phyloP scores from a whole-genome alignment of 768 basidiomycete species.

The Boletus subparvulus region DNA sequence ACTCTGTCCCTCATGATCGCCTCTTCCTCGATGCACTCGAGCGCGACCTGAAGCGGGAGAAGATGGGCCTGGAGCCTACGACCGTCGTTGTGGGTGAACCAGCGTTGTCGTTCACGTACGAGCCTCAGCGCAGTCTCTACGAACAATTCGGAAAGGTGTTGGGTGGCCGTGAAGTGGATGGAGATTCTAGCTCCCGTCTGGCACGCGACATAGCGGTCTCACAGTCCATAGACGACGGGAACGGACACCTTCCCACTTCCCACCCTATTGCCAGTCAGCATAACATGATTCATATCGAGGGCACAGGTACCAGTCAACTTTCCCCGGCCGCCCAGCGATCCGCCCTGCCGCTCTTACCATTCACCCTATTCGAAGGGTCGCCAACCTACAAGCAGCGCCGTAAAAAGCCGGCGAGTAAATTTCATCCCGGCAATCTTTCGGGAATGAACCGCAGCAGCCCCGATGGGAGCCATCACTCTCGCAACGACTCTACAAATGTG shows the following conservation, averaged over 20 bases:
- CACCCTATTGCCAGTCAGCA: conserved; percentile 4
- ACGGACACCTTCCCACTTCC: conserved; percentile 17
- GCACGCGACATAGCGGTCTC: conserved; percentile 26
- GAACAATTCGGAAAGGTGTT: conserved; percentile 74
- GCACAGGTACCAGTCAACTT: conserved; percentile 13
- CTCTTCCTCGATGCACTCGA: conserved; percentile 96
- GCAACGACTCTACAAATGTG: conserved; percentile 4
- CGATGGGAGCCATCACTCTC: conserved; percentile 21
- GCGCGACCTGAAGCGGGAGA: conserved; percentile 93
- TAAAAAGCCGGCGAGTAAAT: conserved; percentile 60
- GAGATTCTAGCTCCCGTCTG: conserved; percentile 33
- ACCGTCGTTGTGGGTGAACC: conserved; percentile 78
- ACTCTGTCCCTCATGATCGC: conserved; percentile 94
- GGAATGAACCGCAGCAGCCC: conserved; percentile 27
- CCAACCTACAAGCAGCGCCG: conserved; percentile 88
- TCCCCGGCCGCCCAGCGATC: conserved; percentile 21
- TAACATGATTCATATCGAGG: conserved; percentile 29
- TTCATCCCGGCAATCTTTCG: conserved; percentile 26
- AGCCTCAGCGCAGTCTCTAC: conserved; percentile 79
- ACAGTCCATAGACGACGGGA: conserved; percentile 11
- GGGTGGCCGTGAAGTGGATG: conserved; percentile 36
- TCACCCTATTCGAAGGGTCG: conserved; percentile 80
- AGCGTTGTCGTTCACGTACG: conserved; percentile 85
- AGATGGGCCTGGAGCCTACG: conserved; percentile 84
- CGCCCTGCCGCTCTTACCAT: conserved; percentile 51